Evolutionary conservation across 495 filamentous ascomycete genomes (phyloP).

Genomic region (Tuber microsphaerosporum): DNA sequence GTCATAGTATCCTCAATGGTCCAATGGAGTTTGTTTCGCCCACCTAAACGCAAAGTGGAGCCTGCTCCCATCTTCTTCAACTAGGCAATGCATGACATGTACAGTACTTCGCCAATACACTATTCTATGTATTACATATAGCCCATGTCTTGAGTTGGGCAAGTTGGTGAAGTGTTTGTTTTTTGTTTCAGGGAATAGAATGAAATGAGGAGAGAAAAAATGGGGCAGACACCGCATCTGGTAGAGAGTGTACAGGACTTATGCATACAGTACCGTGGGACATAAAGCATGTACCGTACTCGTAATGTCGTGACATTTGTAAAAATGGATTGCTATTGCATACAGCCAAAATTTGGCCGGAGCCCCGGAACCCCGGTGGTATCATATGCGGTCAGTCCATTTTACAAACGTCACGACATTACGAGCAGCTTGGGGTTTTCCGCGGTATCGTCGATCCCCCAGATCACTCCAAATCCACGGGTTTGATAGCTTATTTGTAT

Average conservation of each 20-base stretch:
- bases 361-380: too few relatives aligned
- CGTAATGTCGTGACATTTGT: too few relatives aligned
- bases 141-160: neutral
- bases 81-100: neutral
- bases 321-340: too few relatives aligned
- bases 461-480: neutral
- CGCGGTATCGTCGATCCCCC: constrained; percentile 3
- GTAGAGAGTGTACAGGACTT: neutral
- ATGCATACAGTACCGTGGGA: neutral
- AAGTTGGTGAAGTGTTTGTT: neutral
- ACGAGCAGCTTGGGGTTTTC: neutral
- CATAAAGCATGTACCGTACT: neutral
- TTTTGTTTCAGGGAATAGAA: neutral
- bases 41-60: neutral
- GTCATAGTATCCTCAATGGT: neutral
- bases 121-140: neutral
- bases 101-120: neutral
- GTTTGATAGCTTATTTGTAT: neutral
- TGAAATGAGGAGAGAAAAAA: neutral
- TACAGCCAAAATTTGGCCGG: too few relatives aligned
- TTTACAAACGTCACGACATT: too few relatives aligned
- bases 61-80: neutral
- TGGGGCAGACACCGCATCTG: neutral
- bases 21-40: neutral
- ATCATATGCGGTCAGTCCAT: too few relatives aligned